Evolutionary conservation across 2,329 filamentous ascomycete species (phyloP), one percentile per base, ranked within the genome.

Genomic region (Grosmannia clavigera): DNA sequence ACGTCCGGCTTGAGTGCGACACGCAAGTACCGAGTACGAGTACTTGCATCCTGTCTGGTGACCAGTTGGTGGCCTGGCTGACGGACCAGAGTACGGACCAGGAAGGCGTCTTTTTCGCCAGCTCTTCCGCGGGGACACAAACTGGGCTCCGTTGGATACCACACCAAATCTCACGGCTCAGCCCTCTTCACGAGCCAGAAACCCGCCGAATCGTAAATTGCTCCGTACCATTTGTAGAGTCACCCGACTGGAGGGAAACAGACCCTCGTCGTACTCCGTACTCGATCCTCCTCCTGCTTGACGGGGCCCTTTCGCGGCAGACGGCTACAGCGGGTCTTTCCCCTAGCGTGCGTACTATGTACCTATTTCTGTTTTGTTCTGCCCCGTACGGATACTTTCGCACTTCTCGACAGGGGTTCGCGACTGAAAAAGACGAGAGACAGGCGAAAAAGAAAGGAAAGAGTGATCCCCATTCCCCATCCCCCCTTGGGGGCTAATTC

Each of bases 391-490:
- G 52, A 22, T 54, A 31, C 52, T 31, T 54, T 25, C 46, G 25
- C 46, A 6, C 46, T 16, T 31, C n/a, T n/a, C 14, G 27, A 57
- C 55, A 50, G 55, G 55, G 55, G 31, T 29, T 29, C 55, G 43
- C 55, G 55, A 51, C 55, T 48, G 53, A 52, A 35, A 35, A 33
- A 54, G 16, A 57, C 25, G 46, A 55, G 19, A 29, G 29, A 52
- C 53, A 27, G 16, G 29, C 46, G 22, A 35, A 57, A 60, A 55
- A 52, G 55, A 57, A 58, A 40, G 50, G 55, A 59, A 57, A 57
- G 53, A 55, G 7, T 48, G 58, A 63, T 63, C 61, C 43, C 60
- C 58, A 60, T 60, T 63, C 52, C 58, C 53, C 40, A 52, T 51
- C 27, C 50, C 58, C 60, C 59, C 48, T 60, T 60, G 52, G 60